Evolutionary conservation across 768 basidiomycete genomes (phyloP).

Genomic region (Serendipita vermifera): DNA sequence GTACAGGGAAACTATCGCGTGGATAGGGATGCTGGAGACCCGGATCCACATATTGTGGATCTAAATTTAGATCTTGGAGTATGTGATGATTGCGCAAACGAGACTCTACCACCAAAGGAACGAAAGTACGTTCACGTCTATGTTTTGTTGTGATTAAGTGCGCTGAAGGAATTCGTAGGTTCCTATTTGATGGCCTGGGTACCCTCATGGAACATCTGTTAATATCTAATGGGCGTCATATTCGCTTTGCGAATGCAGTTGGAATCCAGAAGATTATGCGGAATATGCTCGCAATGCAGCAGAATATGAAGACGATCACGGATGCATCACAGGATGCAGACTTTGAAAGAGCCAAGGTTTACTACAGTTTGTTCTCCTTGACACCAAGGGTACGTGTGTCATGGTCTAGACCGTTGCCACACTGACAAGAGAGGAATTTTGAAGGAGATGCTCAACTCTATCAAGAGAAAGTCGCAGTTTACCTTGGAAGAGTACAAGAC

Average conservation of each 20-base stretch:
- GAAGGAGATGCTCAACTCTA: conserved; percentile 65
- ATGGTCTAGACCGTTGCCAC: neutral
- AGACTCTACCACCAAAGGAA: conserved; percentile 49
- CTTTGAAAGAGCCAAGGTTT: conserved; percentile 63
- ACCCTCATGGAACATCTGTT: conserved; percentile 74
- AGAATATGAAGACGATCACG: conserved; percentile 69
- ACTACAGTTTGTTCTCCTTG: conserved; percentile 65
- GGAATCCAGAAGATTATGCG: conserved; percentile 80
- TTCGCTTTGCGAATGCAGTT: conserved; percentile 54
- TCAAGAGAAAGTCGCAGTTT: conserved; percentile 48
- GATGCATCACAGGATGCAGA: conserved; percentile 47
- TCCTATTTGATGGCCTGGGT: conserved; percentile 76
- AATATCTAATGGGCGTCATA: conserved; percentile 56
- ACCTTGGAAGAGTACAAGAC: conserved; percentile 87
- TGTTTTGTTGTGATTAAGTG: neutral
- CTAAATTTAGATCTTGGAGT: conserved; percentile 67
- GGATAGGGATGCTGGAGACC: conserved; percentile 76
- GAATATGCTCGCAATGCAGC: conserved; percentile 84
- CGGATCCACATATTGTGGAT: conserved; percentile 79
- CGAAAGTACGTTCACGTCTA: conserved; percentile 41
- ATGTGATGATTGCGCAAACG: conserved; percentile 56
- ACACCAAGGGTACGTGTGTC: conserved; percentile 51
- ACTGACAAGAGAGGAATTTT: neutral
- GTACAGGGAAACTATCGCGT: conserved; percentile 71
- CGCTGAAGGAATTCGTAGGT: conserved; percentile 29